phyloP scores from a whole-genome alignment of 306 rosid genomes.

The Delonix regia region DNA sequence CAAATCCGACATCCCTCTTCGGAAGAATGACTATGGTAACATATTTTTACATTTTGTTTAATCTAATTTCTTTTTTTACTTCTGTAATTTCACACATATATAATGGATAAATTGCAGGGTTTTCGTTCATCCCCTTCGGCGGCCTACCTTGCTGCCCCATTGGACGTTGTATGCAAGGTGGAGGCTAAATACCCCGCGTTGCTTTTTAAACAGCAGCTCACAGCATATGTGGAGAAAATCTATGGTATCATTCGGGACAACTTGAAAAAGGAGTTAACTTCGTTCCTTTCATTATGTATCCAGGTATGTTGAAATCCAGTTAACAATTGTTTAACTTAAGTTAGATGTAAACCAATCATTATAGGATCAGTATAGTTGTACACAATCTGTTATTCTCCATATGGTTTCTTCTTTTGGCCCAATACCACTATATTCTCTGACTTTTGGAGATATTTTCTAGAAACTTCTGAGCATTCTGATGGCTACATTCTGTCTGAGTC shows the following conservation, averaged over 20 bases:
- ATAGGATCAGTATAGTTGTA: constrained; percentile 21
- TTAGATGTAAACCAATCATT: constrained; percentile 24
- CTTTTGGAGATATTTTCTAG: constrained; percentile 25
- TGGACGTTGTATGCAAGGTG: constrained; percentile 81
- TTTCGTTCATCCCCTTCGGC: constrained; percentile 98
- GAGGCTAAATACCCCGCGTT: constrained; percentile 99
- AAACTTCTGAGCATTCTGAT: constrained; percentile 28
- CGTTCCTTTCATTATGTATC: constrained; percentile 82
- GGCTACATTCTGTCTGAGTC: constrained; percentile 5
- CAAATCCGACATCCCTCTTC: constrained; percentile 88
- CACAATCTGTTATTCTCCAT: constrained; percentile 4
- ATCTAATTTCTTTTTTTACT: constrained; percentile 13
- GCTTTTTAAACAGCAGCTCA: constrained; percentile 99
- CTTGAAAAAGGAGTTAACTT: constrained; percentile 86
- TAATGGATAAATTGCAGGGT: constrained; percentile 62
- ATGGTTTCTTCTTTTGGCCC: constrained; percentile 12
- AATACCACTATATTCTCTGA: constrained; percentile 16
- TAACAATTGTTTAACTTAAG: constrained; percentile 13
- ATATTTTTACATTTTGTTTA: constrained; percentile 12
- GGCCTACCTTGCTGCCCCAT: constrained; percentile 62
- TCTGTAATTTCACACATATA: constrained; percentile 20
- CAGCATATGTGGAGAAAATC: constrained; percentile 98
- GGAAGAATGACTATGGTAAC: constrained; percentile 99
- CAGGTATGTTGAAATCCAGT: constrained; percentile 63
- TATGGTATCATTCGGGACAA: constrained; percentile 96